Evolutionary conservation across 306 rosid species (phyloP).

Genomic region (Chamaecrista fasciculata): DNA sequence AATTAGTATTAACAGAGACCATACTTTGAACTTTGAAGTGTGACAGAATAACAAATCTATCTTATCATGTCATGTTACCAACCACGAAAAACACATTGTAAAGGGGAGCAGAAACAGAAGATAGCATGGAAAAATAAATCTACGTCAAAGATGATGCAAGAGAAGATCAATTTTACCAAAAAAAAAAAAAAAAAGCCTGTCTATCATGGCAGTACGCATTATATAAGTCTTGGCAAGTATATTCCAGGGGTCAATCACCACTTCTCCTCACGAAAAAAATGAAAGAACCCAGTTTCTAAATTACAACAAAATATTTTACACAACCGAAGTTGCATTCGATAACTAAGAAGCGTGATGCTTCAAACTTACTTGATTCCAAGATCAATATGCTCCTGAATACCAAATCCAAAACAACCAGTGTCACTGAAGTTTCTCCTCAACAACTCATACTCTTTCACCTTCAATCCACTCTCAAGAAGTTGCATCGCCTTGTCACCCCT

Average conservation of each 20-base stretch:
- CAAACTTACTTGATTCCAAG: constrained; percentile 60
- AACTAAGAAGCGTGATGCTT: not conserved
- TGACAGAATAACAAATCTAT: not conserved
- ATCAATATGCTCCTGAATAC: constrained; percentile 80
- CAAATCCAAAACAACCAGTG: constrained; percentile 74
- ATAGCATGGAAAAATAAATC: not conserved
- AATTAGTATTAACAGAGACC: not conserved
- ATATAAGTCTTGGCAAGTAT: not conserved
- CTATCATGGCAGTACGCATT: not conserved
- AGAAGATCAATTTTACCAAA: not conserved
- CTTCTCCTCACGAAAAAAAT: not conserved
- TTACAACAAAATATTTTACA: not conserved
- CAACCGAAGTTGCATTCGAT: not conserved
- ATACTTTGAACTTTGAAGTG: not conserved
- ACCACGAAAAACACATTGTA: not conserved
- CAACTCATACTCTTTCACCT: constrained; percentile 69
- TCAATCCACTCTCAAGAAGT: constrained; percentile 72
- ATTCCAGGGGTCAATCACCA: not conserved
- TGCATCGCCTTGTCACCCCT: constrained; percentile 80
- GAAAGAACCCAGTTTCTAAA: not conserved
- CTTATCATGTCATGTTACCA: not conserved
- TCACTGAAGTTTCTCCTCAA: constrained; percentile 73
- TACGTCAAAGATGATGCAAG: not conserved
- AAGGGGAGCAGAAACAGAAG: not conserved
- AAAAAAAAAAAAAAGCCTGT: not conserved